phyloP scores from a whole-genome alignment of 352 stramenopile species.

The Globisporangium megalacanthum region DNA sequence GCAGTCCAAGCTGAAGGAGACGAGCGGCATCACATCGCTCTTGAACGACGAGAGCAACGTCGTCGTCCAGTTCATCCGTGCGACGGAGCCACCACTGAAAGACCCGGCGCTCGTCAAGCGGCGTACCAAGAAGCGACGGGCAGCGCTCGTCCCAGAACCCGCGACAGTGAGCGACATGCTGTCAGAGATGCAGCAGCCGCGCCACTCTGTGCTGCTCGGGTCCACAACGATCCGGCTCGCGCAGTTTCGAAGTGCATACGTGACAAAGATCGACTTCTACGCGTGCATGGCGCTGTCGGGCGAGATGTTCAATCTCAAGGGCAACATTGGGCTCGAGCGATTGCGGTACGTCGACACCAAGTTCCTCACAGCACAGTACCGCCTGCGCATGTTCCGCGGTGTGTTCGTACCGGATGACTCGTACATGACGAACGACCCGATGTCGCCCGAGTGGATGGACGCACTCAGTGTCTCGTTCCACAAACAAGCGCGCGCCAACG shows the following conservation, averaged over 20 bases:
- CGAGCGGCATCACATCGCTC: slow-evolving; percentile 55
- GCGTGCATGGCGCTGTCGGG: slow-evolving; percentile 73
- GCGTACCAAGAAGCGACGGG: slow-evolving; percentile 30
- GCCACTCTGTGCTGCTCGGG: slow-evolving; percentile 51
- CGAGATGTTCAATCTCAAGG: slow-evolving; percentile 83
- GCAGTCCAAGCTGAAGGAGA: slow-evolving; percentile 72
- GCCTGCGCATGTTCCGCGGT: slow-evolving; percentile 55
- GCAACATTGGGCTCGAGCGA: slow-evolving; percentile 72
- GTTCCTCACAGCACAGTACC: slow-evolving; percentile 54
- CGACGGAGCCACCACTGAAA: slow-evolving; percentile 64
- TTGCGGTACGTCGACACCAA: slow-evolving; percentile 72
- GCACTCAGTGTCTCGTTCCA: slow-evolving; percentile 40
- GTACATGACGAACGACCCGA: slow-evolving; percentile 53
- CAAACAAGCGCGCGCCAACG: slow-evolving; percentile 14
- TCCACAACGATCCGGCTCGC: slow-evolving; percentile 74
- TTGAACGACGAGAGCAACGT: slow-evolving; percentile 72
- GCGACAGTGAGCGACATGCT: slow-evolving; percentile 30
- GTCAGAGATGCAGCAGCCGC: slow-evolving; percentile 24
- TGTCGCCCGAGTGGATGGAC: slow-evolving; percentile 81
- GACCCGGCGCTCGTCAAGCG: slow-evolving; percentile 28
- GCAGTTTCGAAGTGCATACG: slow-evolving; percentile 77
- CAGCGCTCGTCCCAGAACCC: slow-evolving; percentile 27
- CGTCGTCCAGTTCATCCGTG: slow-evolving; percentile 67
- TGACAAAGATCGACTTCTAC: slow-evolving; percentile 84
- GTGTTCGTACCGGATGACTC: slow-evolving; percentile 68